Percentiles rank a stretch among this genome's conserved stretches.
Evolutionary conservation across 805 yeast species (phyloP).

Genomic region (Candida odintsovae): DNA sequence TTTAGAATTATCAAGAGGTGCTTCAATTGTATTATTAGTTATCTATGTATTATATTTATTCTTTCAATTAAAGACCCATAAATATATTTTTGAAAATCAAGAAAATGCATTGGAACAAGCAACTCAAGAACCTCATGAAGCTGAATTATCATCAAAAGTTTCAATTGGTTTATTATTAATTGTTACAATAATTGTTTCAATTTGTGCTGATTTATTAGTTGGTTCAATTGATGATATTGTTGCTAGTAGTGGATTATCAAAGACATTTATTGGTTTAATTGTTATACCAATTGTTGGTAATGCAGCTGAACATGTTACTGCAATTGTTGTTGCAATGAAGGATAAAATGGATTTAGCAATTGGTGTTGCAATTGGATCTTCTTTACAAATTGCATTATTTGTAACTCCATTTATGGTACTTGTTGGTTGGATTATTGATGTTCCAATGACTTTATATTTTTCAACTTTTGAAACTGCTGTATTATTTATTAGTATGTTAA

Average conservation of each 20-base stretch:
- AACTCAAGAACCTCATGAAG: constrained; percentile 17
- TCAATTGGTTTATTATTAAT: constrained; percentile 49
- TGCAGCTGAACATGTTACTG: constrained; percentile 98
- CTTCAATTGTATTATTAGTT: constrained; percentile 69
- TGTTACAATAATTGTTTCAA: constrained; percentile 74
- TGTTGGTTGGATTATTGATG: constrained; percentile 86
- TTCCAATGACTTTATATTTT: constrained; percentile 90
- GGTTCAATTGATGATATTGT: constrained; percentile 91
- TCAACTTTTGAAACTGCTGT: constrained; percentile 93
- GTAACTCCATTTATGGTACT: constrained; percentile 94
- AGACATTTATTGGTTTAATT: constrained; percentile 91
- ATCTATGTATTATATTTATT: constrained; percentile 74
- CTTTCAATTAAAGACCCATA: constrained; percentile 89
- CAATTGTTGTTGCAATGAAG: constrained; percentile 89
- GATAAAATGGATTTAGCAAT: constrained; percentile 97
- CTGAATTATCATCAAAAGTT: constrained; percentile 43
- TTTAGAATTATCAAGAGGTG: constrained; percentile 76
- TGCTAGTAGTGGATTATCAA: constrained; percentile 75
- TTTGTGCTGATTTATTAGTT: constrained; percentile 91
- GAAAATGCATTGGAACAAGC: constrained; percentile 35
- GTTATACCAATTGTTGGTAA: constrained; percentile 96
- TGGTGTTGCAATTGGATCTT: constrained; percentile 95
- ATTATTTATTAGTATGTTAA: constrained; percentile 81
- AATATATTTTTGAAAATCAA: constrained; percentile 59
- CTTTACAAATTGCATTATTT: constrained; percentile 91